Evolutionary conservation across 2,329 filamentous ascomycete species (phyloP).

Genomic region (Cercospora citrullina): DNA sequence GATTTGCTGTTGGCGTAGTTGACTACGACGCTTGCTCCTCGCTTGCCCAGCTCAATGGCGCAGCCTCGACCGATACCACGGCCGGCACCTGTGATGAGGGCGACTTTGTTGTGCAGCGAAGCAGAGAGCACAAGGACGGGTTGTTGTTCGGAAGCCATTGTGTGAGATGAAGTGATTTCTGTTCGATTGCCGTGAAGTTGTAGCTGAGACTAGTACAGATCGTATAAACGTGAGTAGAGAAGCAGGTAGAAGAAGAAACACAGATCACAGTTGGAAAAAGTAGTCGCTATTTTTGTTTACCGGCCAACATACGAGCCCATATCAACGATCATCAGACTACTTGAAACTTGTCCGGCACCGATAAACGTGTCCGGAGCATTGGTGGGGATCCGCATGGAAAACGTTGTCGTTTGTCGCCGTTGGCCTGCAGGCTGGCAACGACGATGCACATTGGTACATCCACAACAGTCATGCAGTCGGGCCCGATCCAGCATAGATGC

Average conservation of each 20-base stretch:
- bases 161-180: neutral
- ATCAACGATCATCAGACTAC: constrained; percentile 1
- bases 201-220: neutral
- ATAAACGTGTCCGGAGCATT: constrained; percentile 6
- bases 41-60: constrained; percentile 65
- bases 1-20: constrained; percentile 61
- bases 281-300: neutral
- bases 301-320: neutral
- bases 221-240: neutral
- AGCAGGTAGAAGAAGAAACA: neutral
- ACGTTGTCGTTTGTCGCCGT: neutral
- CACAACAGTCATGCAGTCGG: constrained; percentile 5
- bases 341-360: constrained; percentile 13
- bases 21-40: constrained; percentile 64
- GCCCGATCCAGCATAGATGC: constrained; percentile 6
- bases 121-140: constrained; percentile 48
- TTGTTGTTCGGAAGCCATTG: constrained; percentile 24
- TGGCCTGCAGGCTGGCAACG: neutral
- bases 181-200: neutral
- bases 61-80: constrained; percentile 68
- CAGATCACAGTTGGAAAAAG: neutral
- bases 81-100: constrained; percentile 65
- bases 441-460: neutral
- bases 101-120: constrained; percentile 54
- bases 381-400: constrained; percentile 16